Conservation (phyloP, 1,284 basidiomycete genomes). For the Cystobasidium slooffiae region DNA sequence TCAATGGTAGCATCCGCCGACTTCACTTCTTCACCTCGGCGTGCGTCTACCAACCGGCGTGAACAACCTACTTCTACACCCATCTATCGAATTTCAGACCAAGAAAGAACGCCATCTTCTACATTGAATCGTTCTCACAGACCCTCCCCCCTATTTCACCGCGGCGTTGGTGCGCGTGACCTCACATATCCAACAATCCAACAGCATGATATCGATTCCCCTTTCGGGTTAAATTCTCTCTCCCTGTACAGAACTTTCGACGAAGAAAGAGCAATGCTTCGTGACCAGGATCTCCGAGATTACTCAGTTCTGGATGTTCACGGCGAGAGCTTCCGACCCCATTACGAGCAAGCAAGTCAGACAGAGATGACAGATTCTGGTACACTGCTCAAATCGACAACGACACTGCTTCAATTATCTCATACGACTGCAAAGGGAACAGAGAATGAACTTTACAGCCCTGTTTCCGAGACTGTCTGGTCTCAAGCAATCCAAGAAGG, state of each 20-base stretch:
- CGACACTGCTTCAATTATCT: not conserved
- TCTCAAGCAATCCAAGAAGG: not conserved
- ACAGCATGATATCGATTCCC: not conserved
- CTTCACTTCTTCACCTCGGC: not conserved
- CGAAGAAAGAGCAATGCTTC: not conserved
- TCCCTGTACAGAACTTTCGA: not conserved
- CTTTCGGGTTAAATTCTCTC: not conserved
- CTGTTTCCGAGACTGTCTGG: not conserved
- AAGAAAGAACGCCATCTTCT: not conserved
- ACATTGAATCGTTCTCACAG: not conserved
- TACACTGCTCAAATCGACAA: not conserved
- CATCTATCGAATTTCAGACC: not conserved
- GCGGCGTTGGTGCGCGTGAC: not conserved
- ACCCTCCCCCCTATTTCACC: not conserved
- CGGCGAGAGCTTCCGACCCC: not conserved
- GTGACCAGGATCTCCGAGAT: not conserved
- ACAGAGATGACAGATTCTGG: not conserved
- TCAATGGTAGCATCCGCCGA: constrained; percentile 24
- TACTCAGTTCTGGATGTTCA: constrained; percentile 10
- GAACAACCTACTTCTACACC: not conserved
- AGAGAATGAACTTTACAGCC: too few species aligned
- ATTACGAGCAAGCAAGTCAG: not conserved
- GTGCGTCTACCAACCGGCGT: not conserved
- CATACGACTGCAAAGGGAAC: too few species aligned
- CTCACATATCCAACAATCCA: not conserved